A percentile compares a stretch with the other conserved stretches of the same genome.
phyloP scores from a whole-genome alignment of 164 flowering plant species.

The Echeveria elegans region DNA sequence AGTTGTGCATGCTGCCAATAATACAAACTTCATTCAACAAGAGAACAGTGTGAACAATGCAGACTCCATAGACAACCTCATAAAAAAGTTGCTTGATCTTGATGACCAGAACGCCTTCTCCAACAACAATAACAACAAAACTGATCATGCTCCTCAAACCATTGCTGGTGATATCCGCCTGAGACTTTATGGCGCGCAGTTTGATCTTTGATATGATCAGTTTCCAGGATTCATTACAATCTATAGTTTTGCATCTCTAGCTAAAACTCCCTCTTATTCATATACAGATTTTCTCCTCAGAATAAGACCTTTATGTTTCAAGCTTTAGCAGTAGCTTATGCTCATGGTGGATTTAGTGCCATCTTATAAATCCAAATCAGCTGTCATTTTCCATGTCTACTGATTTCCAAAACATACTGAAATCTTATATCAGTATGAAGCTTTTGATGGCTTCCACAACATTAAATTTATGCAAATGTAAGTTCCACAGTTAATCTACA shows the following conservation, averaged over 20 bases:
- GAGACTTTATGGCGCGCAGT: constrained; percentile 1
- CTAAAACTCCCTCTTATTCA: too few species aligned
- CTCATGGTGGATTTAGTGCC: neutral
- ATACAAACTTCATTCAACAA: neutral
- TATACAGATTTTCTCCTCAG: neutral
- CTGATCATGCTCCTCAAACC: neutral
- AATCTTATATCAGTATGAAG: too few species aligned
- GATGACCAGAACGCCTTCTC: neutral
- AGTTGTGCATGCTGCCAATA: neutral
- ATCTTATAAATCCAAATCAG: too few species aligned
- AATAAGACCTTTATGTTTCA: neutral
- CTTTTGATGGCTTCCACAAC: neutral
- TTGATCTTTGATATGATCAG: neutral
- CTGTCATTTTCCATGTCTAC: too few species aligned
- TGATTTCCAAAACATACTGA: too few species aligned
- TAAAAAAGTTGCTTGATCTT: neutral
- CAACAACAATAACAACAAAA: neutral
- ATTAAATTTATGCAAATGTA: neutral
- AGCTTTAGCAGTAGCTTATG: neutral
- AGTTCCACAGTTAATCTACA: neutral
- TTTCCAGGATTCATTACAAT: neutral
- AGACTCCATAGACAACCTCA: neutral
- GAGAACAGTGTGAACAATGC: neutral
- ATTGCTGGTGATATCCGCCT: neutral
- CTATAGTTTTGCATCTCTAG: too few species aligned